phyloP scores from a whole-genome alignment of 148 eudicot genomes.

The Vaccinium myrtillus region DNA sequence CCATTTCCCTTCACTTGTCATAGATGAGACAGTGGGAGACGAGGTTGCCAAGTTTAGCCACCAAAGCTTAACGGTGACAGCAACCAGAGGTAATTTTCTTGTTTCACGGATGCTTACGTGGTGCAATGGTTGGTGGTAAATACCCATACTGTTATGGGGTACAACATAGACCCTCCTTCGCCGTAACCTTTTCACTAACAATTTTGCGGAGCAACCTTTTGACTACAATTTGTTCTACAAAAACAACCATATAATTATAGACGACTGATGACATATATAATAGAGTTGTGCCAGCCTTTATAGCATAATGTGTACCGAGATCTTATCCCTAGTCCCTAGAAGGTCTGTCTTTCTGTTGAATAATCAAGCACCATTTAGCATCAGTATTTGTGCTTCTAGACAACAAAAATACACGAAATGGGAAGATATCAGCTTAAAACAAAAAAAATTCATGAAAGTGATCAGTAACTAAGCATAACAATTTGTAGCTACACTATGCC shows the following conservation, averaged over 20 bases:
- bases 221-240: neutral
- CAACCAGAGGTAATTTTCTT: neutral
- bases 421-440: neutral
- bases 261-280: neutral
- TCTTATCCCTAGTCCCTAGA: conserved; percentile 1
- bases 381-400: neutral
- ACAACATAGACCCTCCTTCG: neutral
- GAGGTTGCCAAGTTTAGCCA: neutral
- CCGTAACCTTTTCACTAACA: neutral
- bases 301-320: neutral
- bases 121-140: neutral
- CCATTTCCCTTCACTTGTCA: neutral
- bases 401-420: neutral
- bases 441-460: neutral
- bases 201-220: neutral
- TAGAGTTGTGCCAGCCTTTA: neutral
- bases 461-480: neutral
- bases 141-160: neutral
- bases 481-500: neutral
- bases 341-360: neutral
- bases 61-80: neutral
- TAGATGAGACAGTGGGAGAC: neutral
- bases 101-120: neutral
- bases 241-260: neutral
- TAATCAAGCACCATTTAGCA: neutral